Conservation (phyloP, 2,329 filamentous ascomycete genomes). For the Xylaria polymorpha region DNA sequence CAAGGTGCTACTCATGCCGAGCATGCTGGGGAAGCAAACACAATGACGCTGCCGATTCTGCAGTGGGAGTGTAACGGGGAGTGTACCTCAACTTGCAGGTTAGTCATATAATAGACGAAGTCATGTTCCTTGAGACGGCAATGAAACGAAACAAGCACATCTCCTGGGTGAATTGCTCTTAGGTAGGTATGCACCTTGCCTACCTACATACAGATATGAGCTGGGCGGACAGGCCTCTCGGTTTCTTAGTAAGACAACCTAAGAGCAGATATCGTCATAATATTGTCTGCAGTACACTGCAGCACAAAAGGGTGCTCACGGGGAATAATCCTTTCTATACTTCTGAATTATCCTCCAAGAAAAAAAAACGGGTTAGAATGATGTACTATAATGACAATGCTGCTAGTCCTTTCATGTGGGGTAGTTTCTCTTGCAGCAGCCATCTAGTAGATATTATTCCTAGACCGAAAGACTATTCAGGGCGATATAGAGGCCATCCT, state of each 20-base stretch:
- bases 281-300: background rate
- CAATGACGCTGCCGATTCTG: conserved; percentile 10
- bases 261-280: background rate
- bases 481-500: too few relatives aligned
- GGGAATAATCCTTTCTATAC: background rate
- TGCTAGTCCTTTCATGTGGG: background rate
- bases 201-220: conserved; percentile 3
- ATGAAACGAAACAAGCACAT: background rate
- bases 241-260: background rate
- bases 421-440: background rate
- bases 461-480: too few relatives aligned
- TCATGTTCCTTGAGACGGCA: background rate
- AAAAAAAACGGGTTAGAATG: too few relatives aligned
- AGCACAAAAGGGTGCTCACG: background rate
- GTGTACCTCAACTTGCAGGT: conserved; percentile 1
- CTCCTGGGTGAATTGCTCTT: background rate
- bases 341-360: background rate
- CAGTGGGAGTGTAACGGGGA: background rate
- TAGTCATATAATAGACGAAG: conserved; percentile 3
- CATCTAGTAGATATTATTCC: too few relatives aligned
- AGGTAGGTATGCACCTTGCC: background rate
- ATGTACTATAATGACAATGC: background rate
- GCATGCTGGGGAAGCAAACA: background rate
- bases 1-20: conserved; percentile 6
- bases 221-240: background rate